A percentile compares a stretch with the other conserved stretches of the same genome.
Evolutionary conservation across 1,284 basidiomycete species (phyloP).

Genomic region (Boletellus deceptivus): DNA sequence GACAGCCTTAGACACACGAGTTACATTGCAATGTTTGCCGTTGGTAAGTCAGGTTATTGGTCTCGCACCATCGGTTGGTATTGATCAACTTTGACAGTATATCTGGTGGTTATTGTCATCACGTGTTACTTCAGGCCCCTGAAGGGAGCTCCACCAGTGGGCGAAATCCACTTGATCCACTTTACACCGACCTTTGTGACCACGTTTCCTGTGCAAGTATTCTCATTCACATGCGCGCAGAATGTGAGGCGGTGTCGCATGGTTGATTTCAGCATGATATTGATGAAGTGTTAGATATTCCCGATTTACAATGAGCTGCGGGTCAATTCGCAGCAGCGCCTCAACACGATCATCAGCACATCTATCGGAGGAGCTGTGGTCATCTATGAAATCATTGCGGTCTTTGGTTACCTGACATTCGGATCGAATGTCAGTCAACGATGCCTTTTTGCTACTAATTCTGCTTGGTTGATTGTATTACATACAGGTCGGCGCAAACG

Average conservation of each 20-base stretch:
- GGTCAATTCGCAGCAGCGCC: slow-evolving; percentile 75
- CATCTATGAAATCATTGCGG: slow-evolving; percentile 80
- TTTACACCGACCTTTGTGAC: slow-evolving; percentile 80
- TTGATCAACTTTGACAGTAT: slow-evolving; percentile 44
- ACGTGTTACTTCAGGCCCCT: slow-evolving; percentile 72
- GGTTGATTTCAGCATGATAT: slow-evolving; percentile 15
- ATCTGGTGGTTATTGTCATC: slow-evolving; percentile 73
- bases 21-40: slow-evolving; percentile 84
- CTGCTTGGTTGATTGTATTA: slow-evolving; percentile 6
- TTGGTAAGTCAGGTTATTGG: slow-evolving; percentile 49
- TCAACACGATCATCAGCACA: slow-evolving; percentile 85
- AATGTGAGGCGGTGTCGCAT: slow-evolving; percentile 56
- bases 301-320: slow-evolving; percentile 93
- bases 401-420: slow-evolving; percentile 95
- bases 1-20: slow-evolving; percentile 83
- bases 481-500: slow-evolving; percentile 78
- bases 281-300: slow-evolving; percentile 60
- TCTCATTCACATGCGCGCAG: slow-evolving; percentile 90
- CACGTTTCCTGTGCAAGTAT: slow-evolving; percentile 93
- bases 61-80: background rate
- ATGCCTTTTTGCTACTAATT: background rate
- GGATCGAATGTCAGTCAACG: slow-evolving; percentile 64
- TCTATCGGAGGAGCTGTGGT: slow-evolving; percentile 81
- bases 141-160: slow-evolving; percentile 54
- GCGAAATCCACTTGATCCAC: slow-evolving; percentile 67